Evolutionary conservation across 345 rosid species (phyloP), one percentile per base, ranked within the genome.

Genomic region (Acer campestre): DNA sequence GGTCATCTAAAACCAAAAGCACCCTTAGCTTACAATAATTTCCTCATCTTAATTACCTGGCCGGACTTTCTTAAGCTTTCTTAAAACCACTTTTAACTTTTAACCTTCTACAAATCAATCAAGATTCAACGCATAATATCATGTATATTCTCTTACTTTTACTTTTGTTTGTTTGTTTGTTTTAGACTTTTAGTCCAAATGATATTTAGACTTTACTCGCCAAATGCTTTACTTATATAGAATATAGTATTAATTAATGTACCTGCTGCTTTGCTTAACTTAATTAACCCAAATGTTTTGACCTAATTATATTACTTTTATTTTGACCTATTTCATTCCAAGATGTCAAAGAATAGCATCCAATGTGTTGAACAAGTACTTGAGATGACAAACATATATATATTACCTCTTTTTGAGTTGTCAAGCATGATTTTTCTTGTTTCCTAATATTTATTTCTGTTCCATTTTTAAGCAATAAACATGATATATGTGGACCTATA

Each of bases 11-110:
- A n/a, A n/a, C n/a, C n/a, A 69, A 56, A 44, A 44, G 35, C 78
- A 68, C n/a, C 61, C 27, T 25, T 16, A 29, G n/a, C n/a, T n/a
- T n/a, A n/a, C n/a, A n/a, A n/a, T 1, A 46, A 59, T 78, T 82
- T 76, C 53, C 67, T 40, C 66, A 40, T 74, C 75, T 68, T 74
- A 29, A 29, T 29, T 29, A 77, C 73, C 82, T 79, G 35, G 81
- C 78, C 1, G 27, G 31, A 29, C 31, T 29, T 29, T 29, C 75
- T 65, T 68, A 67, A 66, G 67, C 4, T 38, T 40, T 73, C 23
- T 46, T 68, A 40, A 74, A 61, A 25, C 38, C 38, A 11, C 40
- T 17, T 48, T 22, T 13, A 67, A 38, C 56, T 17, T 48, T 22
- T 13, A 62, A 38, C 56, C 56, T 6, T 71, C 53, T 31, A 20